Evolutionary conservation across 768 basidiomycete genomes (phyloP).

Genomic region (Sarcodon sp.): DNA sequence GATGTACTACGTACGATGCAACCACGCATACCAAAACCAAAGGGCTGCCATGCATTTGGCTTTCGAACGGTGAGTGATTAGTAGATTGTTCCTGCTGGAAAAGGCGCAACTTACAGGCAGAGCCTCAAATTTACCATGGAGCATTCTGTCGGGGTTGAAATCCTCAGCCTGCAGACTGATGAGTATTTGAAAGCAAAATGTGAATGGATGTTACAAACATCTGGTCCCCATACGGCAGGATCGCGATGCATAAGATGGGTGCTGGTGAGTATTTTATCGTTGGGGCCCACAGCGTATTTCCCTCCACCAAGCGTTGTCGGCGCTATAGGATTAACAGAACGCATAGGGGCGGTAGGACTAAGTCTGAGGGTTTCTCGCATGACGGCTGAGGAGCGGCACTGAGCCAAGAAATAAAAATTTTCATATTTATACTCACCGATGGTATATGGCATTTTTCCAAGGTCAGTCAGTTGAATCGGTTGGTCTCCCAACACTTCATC

Average conservation of each 20-base stretch:
- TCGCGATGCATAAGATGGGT: slow-evolving; percentile 23
- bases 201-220: slow-evolving; percentile 19
- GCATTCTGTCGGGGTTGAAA: slow-evolving; percentile 34
- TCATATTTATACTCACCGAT: slow-evolving; percentile 21
- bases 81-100: too few species aligned
- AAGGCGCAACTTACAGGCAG: slow-evolving; percentile 20
- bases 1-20: slow-evolving; percentile 11
- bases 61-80: slow-evolving; percentile 3
- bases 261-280: slow-evolving; percentile 14
- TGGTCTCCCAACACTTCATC: slow-evolving; percentile 30
- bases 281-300: slow-evolving; percentile 26
- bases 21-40: slow-evolving; percentile 14
- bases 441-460: slow-evolving; percentile 30
- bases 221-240: slow-evolving; percentile 32
- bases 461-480: slow-evolving; percentile 23
- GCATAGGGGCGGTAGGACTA: slow-evolving; percentile 22
- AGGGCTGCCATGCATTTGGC: slow-evolving; percentile 32
- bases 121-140: slow-evolving; percentile 34
- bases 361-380: slow-evolving; percentile 23
- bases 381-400: slow-evolving; percentile 21
- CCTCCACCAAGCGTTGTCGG: slow-evolving; percentile 24
- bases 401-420: slow-evolving; percentile 23
- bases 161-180: slow-evolving; percentile 15
- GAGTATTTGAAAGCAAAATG: background rate
- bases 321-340: slow-evolving; percentile 19